phyloP scores from a whole-genome alignment of 2,329 filamentous ascomycete genomes.

The Penicillium expansum region DNA sequence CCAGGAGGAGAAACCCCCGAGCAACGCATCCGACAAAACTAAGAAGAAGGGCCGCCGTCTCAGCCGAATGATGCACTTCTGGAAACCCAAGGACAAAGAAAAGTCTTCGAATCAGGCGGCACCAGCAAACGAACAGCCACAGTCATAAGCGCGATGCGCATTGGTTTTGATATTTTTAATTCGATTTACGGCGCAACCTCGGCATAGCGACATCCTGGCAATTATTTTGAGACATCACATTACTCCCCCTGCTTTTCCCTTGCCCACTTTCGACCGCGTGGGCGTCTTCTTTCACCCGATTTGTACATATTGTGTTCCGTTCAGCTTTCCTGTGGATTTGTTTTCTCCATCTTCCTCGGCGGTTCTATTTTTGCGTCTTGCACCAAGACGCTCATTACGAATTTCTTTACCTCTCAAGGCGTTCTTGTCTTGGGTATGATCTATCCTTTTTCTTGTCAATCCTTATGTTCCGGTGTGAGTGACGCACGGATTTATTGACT shows the following conservation, averaged over 20 bases:
- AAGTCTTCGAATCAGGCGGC: conserved; percentile 24
- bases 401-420: conserved; percentile 34
- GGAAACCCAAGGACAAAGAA: conserved; percentile 49
- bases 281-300: conserved; percentile 11
- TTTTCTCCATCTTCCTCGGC: conserved; percentile 17
- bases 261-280: conserved; percentile 8
- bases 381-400: conserved; percentile 29
- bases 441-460: conserved; percentile 34
- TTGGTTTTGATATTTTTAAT: conserved; percentile 19
- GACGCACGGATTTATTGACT: conserved; percentile 26
- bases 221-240: conserved; percentile 12
- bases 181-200: conserved; percentile 26
- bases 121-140: conserved; percentile 22
- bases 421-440: conserved; percentile 33
- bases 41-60: conserved; percentile 48
- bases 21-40: conserved; percentile 38
- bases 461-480: conserved; percentile 32
- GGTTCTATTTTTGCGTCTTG: conserved; percentile 19
- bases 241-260: conserved; percentile 7
- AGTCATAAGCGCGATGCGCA: conserved; percentile 20
- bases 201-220: conserved; percentile 29
- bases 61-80: conserved; percentile 50
- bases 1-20: conserved; percentile 45
- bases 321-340: conserved; percentile 23
- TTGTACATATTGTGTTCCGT: conserved; percentile 24